phyloP scores from a whole-genome alignment of 805 yeast species.

The Kodamaea nitidulidarum region DNA sequence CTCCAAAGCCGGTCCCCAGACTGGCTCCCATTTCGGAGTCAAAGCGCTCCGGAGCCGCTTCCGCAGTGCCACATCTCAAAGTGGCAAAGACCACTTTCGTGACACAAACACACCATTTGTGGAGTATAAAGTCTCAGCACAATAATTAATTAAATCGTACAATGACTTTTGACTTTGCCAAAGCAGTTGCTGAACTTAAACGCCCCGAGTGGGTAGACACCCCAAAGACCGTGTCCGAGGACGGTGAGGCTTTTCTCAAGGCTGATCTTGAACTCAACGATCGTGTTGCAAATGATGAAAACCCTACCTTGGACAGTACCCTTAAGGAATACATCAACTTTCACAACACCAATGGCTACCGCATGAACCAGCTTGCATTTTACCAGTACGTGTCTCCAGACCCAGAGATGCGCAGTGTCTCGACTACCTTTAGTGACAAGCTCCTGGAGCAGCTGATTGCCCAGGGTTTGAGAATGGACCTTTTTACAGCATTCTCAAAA shows the following conservation, averaged over 20 bases:
- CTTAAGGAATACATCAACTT: conserved; percentile 49
- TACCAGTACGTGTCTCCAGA: conserved; percentile 68
- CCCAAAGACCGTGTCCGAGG: conserved; percentile 42
- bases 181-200: conserved; percentile 4
- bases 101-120: too few species aligned
- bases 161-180: conserved; percentile 8
- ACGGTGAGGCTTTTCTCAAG: conserved; percentile 43
- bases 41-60: too few species aligned
- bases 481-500: conserved; percentile 54
- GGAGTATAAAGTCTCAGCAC: too few species aligned
- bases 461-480: conserved; percentile 58
- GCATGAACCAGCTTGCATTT: conserved; percentile 55
- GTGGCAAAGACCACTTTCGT: too few species aligned
- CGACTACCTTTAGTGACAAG: conserved; percentile 57
- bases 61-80: too few species aligned
- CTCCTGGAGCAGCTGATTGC: conserved; percentile 60
- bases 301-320: conserved; percentile 54
- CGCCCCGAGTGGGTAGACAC: conserved; percentile 51
- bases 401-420: conserved; percentile 67
- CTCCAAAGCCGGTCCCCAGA: too few species aligned
- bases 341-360: conserved; percentile 46
- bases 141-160: neutral
- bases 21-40: too few species aligned
- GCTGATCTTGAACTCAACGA: conserved; percentile 48
- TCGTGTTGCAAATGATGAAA: conserved; percentile 43